Base-by-base conservation (phyloP, 1,139 yeast species). In the Protomyces gravidus region DNA sequence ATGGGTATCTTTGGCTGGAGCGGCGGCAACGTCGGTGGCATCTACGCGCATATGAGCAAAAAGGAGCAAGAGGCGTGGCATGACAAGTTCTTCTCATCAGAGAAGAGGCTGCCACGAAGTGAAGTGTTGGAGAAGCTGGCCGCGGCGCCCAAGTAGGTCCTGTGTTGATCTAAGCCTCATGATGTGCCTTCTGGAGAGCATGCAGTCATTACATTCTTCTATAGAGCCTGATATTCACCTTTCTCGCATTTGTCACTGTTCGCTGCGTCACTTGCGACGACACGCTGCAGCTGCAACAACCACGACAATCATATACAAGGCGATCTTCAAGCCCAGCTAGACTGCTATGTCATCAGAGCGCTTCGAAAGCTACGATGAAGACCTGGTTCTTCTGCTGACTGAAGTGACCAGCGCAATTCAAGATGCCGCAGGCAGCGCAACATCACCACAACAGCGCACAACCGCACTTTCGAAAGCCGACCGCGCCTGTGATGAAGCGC, bases 401-500 rank as follows among this genome's bases (percentile, higher is more conserved):
- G 59, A 55, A 21, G 21, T 55, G n/a, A 15, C 42, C 23, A n/a
- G 39, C 26, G 42, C 53, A 6, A 19, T 48, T n/a, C 23, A 30
- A 21, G 45, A 53, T 17, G 58, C 59, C 7, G n/a, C 33, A 26
- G n/a, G 15, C 27, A 15, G 30, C 48, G n/a, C 59, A 7, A 51
- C 42, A 7, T 17, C 49, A n/a, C 48, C 52, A 21, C 80, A 74
- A 53, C 76, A 75, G 63, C 76, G 87, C 60, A 76, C 77, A 51
- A 74, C 73, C 25, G 75, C 81, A 15, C 75, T 83, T 71, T 77
- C 80, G 64, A 81, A 85, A 3, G 80, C 84, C 6, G 90, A 86
- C 68, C 76, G 80, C 47, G 81, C 87, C 28, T 77, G 85, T 25
- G 95, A 86, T 67, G 95, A 88, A 69, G 86, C 89, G 33, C 78